Evolutionary conservation across 1,139 yeast species (phyloP), one percentile per base, ranked within the genome.

Genomic region (Diutina mesorugosa): DNA sequence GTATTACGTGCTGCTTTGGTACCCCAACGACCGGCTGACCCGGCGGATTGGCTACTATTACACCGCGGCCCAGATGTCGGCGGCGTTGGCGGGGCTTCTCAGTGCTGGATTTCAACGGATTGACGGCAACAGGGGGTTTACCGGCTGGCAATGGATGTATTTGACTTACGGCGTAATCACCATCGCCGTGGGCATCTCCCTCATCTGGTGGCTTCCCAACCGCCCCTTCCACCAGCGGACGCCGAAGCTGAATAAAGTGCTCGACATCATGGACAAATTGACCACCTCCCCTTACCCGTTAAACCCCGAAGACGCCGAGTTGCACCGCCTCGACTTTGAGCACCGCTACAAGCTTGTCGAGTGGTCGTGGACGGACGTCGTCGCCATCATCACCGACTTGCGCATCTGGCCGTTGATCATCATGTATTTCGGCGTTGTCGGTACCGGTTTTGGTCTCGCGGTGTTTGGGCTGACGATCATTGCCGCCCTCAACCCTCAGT

Each of bases 361-460:
- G 8, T 89, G 95, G 95, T 76, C 78, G 1, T 72, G 83, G 74
- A 73, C 69, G 55, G 93, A 88, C 58, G 73, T 89, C 32, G 66
- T 71, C 53, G 68, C 67, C n/a, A 79, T 89, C 55, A 65, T 87
- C 35, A 65, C 76, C 32, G 96, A 89, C 66, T 64, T 78, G 53
- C 76, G 95, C 61, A 75, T 86, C 53, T 88, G 93, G 93, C 95
- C 96, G 1, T 70, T 89, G 59, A 74, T 87, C 55, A 75, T 89
- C 71, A 89, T 89, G 96, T 89, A 89, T 69, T 90, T 89, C 69
- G 96, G 96, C 8, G 96, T 87, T 16, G 96, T 89, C 21, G 96
- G 96, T 54, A 83, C 90, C 18, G 96, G 96, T 1, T 84, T 79
- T 66, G 96, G 96, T 18, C 73, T 89, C 58, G 90, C 91, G 26